Evolutionary conservation across 2,329 filamentous ascomycete genomes (phyloP).

Genomic region (Neoscytalidium dimidiatum): DNA sequence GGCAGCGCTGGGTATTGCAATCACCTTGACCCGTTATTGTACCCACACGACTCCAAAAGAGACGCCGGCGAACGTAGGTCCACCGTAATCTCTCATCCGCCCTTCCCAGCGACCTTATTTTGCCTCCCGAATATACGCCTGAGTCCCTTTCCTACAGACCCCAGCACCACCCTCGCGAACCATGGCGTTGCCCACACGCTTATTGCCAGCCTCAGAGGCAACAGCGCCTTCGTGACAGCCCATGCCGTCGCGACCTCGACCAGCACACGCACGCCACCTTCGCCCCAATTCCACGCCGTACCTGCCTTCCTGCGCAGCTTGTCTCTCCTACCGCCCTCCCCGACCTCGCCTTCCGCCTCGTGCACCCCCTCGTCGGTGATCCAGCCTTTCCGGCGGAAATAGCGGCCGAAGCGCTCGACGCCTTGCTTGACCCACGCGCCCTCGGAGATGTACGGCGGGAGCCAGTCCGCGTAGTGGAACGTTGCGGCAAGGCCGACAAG

Average conservation of each 20-base stretch:
- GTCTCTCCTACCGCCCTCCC: constrained; percentile 28
- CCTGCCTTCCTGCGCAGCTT: constrained; percentile 31
- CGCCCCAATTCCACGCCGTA: constrained; percentile 40
- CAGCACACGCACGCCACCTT: constrained; percentile 44
- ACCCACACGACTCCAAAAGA: too few relatives aligned
- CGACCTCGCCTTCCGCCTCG: constrained; percentile 44
- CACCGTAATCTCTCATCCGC: not conserved
- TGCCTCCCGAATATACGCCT: not conserved
- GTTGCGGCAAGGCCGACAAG: constrained; percentile 71
- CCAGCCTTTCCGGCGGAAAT: constrained; percentile 79
- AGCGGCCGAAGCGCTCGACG: constrained; percentile 73
- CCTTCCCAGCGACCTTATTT: not conserved
- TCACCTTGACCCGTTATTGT: not conserved
- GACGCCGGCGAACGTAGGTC: too few relatives aligned
- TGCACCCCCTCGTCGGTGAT: constrained; percentile 43
- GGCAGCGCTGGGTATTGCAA: too few relatives aligned
- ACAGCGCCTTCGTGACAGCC: constrained; percentile 80
- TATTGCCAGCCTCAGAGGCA: constrained; percentile 73
- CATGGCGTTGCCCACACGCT: constrained; percentile 91
- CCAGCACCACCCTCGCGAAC: constrained; percentile 68
- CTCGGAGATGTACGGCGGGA: constrained; percentile 62
- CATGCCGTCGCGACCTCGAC: constrained; percentile 77
- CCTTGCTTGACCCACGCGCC: constrained; percentile 61
- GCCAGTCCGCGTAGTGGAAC: constrained; percentile 79
- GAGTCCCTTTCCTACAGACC: not conserved